Evolutionary conservation across 1,284 basidiomycete species (phyloP).

Genomic region (Ustilago cynodontis): DNA sequence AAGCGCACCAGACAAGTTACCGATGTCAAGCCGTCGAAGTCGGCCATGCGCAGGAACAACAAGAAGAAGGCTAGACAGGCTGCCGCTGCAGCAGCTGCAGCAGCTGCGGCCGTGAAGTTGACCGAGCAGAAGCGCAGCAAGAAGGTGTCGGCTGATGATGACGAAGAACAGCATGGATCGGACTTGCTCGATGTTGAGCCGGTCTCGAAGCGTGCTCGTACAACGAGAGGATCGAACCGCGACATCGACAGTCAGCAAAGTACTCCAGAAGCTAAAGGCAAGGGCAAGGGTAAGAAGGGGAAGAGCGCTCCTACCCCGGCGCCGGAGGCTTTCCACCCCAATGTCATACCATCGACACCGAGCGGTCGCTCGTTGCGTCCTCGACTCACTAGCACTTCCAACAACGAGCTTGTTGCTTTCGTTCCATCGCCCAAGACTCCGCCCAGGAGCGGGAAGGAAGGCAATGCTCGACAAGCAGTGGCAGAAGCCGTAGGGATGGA

Average conservation of each 20-base stretch:
- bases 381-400: conserved; percentile 13
- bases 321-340: not conserved
- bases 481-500: not conserved
- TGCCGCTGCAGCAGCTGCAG: conserved; percentile 21
- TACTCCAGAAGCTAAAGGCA: conserved; percentile 11
- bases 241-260: not conserved
- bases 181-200: conserved; percentile 16
- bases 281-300: conserved; percentile 1
- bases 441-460: conserved; percentile 15
- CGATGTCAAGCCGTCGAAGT: conserved; percentile 24
- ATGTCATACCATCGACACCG: conserved; percentile 12
- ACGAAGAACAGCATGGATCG: conserved; percentile 27
- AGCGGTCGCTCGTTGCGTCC: conserved; percentile 22
- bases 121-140: conserved; percentile 14
- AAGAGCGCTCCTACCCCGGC: not conserved
- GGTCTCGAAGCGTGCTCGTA: conserved; percentile 19
- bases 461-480: not conserved
- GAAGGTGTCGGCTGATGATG: conserved; percentile 7
- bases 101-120: conserved; percentile 12
- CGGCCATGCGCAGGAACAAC: conserved; percentile 25
- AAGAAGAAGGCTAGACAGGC: conserved; percentile 25
- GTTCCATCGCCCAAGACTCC: conserved; percentile 20
- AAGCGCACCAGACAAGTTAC: conserved; percentile 19
- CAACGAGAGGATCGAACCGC: not conserved
- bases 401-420: not conserved